Base-by-base conservation (phyloP, 768 basidiomycete genomes). In the Cystobasidium onofrii region DNA sequence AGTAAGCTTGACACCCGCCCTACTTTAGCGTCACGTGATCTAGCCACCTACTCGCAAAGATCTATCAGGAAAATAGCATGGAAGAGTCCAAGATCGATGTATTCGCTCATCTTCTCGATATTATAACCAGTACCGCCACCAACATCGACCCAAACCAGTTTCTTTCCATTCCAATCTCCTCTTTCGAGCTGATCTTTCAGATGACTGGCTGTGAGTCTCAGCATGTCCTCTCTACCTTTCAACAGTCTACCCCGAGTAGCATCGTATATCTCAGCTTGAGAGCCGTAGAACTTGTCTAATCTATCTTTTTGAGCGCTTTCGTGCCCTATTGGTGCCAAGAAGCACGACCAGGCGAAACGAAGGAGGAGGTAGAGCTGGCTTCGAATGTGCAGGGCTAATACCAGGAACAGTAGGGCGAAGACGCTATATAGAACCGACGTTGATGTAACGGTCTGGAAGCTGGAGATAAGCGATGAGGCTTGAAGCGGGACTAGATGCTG, bases 81-180 rank as follows among this genome's bases (percentile, higher is more conserved):
- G 75, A 90, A 89, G 0, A 83, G 83, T 1, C 83, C 79, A 63
- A 90, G 82, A 12, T 86, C 84, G 61, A 86, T 82, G 78, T 84
- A 85, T 80, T 88, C 79, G 75, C 81, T 84, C 89, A 89, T 89
- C 73, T 86, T 82, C 80, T 90, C 88, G 76, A 90, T 86, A 79
- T 89, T 90, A 82, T 86, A 86, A 6, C 87, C 86, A 15, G 89
- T 90, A 31, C 89, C 89, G 36, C 89, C 89, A 18, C 89, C 88
- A 71, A 90, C 86, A 78, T 90, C 89, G 20, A 90, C 84, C 89
- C 89, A 90, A 17, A 90, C 84, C 20, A 89, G 84, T 17, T 83
- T 83, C 78, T 85, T 84, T 0, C 81, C 80, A 0, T 84, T 83
- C 79, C 80, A 57, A 64, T 66, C 41, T 63, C 65, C 44, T 31